phyloP scores from a whole-genome alignment of 148 eudicot genomes.

The Polygonum maritimum region DNA sequence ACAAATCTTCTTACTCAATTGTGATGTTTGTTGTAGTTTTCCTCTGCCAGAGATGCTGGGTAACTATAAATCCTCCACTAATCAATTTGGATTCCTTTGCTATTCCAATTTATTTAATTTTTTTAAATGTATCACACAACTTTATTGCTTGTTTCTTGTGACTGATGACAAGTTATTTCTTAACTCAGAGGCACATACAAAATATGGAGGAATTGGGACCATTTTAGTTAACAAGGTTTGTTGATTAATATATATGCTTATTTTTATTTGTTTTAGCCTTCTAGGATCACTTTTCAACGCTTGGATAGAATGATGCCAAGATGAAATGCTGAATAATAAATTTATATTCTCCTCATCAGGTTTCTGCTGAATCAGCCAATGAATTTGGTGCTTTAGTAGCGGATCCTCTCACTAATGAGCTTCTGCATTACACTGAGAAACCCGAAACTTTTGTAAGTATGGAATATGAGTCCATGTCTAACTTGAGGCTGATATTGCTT shows the following conservation, averaged over 20 bases:
- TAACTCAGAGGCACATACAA: slow-evolving; percentile 53
- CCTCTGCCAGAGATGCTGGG: slow-evolving; percentile 94
- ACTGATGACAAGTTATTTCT: not conserved
- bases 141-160: not conserved
- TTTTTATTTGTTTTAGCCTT: not conserved
- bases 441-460: slow-evolving; percentile 59
- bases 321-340: not conserved
- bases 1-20: slow-evolving; percentile 86
- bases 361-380: slow-evolving; percentile 59
- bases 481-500: not conserved
- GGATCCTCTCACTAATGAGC: slow-evolving; percentile 60
- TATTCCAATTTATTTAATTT: not conserved
- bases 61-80: slow-evolving; percentile 19
- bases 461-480: not conserved
- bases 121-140: not conserved
- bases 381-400: slow-evolving; percentile 74
- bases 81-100: not conserved
- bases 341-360: slow-evolving; percentile 17
- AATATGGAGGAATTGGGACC: slow-evolving; percentile 63
- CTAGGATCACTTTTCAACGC: not conserved
- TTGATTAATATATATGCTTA: not conserved
- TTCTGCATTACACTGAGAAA: slow-evolving; percentile 68
- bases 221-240: slow-evolving; percentile 61
- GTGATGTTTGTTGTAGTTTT: slow-evolving; percentile 96
- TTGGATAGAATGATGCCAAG: not conserved